These are phyloP conservation scores for Magnaporthiopsis poae DNA, from an alignment of 2,329 filamentous ascomycete species.

Conservation along the genomic window DNA sequence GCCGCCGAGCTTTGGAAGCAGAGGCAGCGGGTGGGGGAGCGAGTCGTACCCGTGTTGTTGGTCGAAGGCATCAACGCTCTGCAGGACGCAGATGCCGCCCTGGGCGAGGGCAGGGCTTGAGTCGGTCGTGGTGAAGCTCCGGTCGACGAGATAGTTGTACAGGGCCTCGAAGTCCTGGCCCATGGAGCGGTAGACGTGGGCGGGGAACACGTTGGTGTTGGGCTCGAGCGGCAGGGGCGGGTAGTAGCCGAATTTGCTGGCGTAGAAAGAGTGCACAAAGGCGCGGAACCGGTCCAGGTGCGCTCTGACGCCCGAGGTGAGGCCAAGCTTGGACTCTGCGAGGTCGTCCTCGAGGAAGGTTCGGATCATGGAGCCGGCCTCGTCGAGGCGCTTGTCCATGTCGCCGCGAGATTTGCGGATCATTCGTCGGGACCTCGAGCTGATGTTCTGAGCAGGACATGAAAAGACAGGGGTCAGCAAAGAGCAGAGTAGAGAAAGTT, in stretches of 20 bases:
- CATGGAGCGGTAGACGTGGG: constrained; percentile 51
- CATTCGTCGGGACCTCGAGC: constrained; percentile 49
- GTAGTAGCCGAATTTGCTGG: constrained; percentile 59
- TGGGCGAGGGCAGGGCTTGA: constrained; percentile 44
- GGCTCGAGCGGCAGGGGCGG: constrained; percentile 45
- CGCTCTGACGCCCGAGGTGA: constrained; percentile 48
- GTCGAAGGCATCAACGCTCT: constrained; percentile 60
- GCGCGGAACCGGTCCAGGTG: constrained; percentile 66
- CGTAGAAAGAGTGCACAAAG: constrained; percentile 58
- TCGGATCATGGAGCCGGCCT: constrained; percentile 49
- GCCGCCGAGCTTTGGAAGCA: constrained; percentile 43
- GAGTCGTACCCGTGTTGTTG: constrained; percentile 46
- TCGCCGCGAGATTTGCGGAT: constrained; percentile 54
- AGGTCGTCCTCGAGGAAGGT: constrained; percentile 64
- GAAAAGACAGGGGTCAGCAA: neutral
- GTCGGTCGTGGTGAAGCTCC: constrained; percentile 37
- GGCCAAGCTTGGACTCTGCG: constrained; percentile 54
- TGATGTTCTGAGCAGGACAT: constrained; percentile 30
- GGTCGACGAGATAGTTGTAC: constrained; percentile 62
- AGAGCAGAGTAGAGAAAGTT: neutral
- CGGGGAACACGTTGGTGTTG: constrained; percentile 40
- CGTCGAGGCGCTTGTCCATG: constrained; percentile 53
- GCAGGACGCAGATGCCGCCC: constrained; percentile 60
- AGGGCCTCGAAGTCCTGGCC: constrained; percentile 59
- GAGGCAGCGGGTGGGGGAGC: constrained; percentile 56